Percentiles rank a stretch among this genome's conserved stretches.
Evolutionary conservation across 495 filamentous ascomycete species (phyloP).

Genomic region (Aspergillus campestris): DNA sequence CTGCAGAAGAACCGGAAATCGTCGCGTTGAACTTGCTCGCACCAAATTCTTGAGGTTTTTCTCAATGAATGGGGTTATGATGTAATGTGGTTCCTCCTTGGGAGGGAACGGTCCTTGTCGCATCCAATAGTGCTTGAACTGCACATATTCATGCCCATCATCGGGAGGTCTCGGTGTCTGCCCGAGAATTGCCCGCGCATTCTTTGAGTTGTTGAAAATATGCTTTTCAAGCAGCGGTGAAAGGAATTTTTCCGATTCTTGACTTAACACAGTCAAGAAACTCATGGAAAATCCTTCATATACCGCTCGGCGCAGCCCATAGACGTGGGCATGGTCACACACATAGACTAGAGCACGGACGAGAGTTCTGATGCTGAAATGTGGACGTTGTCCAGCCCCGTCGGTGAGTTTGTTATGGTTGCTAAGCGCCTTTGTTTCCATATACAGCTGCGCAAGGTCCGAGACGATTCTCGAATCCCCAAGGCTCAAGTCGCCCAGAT

Average conservation of each 20-base stretch:
- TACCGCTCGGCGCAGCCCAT: slow-evolving; percentile 77
- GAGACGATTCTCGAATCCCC: slow-evolving; percentile 57
- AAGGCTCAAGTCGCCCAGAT: slow-evolving; percentile 61
- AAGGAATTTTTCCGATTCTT: slow-evolving; percentile 67
- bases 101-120: slow-evolving; percentile 56
- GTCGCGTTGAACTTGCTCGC: slow-evolving; percentile 79
- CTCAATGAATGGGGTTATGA: slow-evolving; percentile 91
- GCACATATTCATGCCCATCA: slow-evolving; percentile 72
- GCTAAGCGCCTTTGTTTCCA: slow-evolving; percentile 74
- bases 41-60: slow-evolving; percentile 91
- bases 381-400: slow-evolving; percentile 84
- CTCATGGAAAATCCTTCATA: slow-evolving; percentile 99
- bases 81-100: slow-evolving; percentile 79
- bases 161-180: slow-evolving; percentile 65
- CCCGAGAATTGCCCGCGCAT: slow-evolving; percentile 58
- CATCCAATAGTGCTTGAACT: slow-evolving; percentile 91
- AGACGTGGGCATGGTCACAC: slow-evolving; percentile 70
- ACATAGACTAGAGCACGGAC: slow-evolving; percentile 85
- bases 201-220: slow-evolving; percentile 59
- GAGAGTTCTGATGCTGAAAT: slow-evolving; percentile 93
- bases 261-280: slow-evolving; percentile 78
- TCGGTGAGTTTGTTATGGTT: slow-evolving; percentile 80
- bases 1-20: slow-evolving; percentile 92
- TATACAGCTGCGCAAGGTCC: slow-evolving; percentile 77
- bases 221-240: slow-evolving; percentile 73